These are phyloP conservation scores for Seiridium cupressi DNA, from an alignment of 2,329 filamentous ascomycete species.

Conservation along the genomic window DNA sequence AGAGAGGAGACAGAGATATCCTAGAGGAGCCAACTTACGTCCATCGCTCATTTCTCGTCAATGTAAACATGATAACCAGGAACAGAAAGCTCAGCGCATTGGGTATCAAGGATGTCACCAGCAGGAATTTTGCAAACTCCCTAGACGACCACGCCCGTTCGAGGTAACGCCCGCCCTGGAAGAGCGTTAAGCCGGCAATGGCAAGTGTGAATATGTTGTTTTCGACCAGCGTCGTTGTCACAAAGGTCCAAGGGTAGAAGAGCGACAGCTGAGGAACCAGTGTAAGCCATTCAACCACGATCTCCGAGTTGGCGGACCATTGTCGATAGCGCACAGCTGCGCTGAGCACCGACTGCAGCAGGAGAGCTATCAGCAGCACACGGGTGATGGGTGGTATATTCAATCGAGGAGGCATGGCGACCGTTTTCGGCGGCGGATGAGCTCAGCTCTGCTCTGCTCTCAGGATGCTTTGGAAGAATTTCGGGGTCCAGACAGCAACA, in stretches of 20 bases:
- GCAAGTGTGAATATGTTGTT: constrained; percentile 85
- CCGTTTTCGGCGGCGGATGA: background rate
- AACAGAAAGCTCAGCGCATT: constrained; percentile 73
- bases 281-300: constrained; percentile 81
- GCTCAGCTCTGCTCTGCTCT: background rate
- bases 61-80: constrained; percentile 70
- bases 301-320: constrained; percentile 61
- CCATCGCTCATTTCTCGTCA: constrained; percentile 66
- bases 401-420: constrained; percentile 74
- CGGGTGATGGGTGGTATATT: constrained; percentile 93
- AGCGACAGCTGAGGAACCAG: constrained; percentile 81
- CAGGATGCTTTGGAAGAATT: background rate
- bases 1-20: background rate
- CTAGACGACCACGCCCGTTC: constrained; percentile 93
- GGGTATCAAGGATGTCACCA: constrained; percentile 74
- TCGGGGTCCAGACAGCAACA: background rate
- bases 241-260: constrained; percentile 89
- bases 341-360: constrained; percentile 79
- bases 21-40: constrained; percentile 55
- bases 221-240: constrained; percentile 85
- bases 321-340: constrained; percentile 72
- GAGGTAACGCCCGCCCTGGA: constrained; percentile 90
- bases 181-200: constrained; percentile 75
- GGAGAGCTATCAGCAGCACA: constrained; percentile 70
- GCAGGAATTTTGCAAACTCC: constrained; percentile 88